These are phyloP conservation scores for Candida succiphila DNA, from an alignment of 805 yeast species.

Conservation along the genomic window DNA sequence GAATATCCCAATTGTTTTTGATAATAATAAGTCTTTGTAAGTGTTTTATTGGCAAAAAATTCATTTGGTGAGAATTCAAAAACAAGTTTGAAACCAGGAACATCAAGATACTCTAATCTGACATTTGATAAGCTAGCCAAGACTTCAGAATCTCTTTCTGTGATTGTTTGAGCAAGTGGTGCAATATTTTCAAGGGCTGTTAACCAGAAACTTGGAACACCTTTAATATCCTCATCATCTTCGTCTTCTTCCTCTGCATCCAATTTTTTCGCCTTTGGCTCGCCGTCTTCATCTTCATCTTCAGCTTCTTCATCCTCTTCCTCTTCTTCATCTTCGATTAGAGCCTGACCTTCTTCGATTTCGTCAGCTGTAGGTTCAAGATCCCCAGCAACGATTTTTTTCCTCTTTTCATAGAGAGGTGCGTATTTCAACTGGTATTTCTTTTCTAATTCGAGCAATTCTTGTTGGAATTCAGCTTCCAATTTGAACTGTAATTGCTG, in stretches of 20 bases:
- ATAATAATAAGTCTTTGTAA: conserved; percentile 85
- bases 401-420: conserved; percentile 70
- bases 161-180: conserved; percentile 71
- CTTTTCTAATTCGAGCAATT: conserved; percentile 77
- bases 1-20: conserved; percentile 90
- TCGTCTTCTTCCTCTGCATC: conserved; percentile 22
- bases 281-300: conserved; percentile 32
- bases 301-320: conserved; percentile 30
- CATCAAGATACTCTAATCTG: conserved; percentile 65
- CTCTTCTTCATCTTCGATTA: conserved; percentile 38
- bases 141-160: conserved; percentile 85
- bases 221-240: conserved; percentile 34
- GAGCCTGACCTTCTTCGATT: conserved; percentile 65
- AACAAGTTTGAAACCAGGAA: conserved; percentile 82
- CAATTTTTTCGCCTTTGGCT: conserved; percentile 28
- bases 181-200: conserved; percentile 87
- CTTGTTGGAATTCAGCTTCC: conserved; percentile 88
- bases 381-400: conserved; percentile 60
- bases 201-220: conserved; percentile 94
- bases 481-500: conserved; percentile 72
- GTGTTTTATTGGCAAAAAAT: conserved; percentile 60
- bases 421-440: conserved; percentile 61
- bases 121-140: conserved; percentile 60
- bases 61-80: conserved; percentile 75
- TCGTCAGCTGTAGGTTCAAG: conserved; percentile 73